phyloP scores from a whole-genome alignment of 73 alveolate species.

The Blepharisma stoltei region DNA sequence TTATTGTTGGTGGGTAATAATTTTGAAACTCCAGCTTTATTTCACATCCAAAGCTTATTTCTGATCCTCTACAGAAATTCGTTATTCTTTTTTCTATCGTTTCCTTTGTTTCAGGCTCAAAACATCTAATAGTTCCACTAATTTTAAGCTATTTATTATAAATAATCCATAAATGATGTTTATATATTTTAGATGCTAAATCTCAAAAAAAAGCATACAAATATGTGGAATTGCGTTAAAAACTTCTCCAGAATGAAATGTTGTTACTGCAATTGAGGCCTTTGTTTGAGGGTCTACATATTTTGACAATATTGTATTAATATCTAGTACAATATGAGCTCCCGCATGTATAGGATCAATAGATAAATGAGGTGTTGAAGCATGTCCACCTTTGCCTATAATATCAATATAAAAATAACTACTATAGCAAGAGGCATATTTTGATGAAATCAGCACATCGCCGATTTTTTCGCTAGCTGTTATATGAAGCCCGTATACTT shows the following conservation, averaged over 20 bases:
- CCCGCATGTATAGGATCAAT: conserved; percentile 35
- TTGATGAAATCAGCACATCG: not conserved
- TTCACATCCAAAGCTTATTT: conserved; percentile 23
- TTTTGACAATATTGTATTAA: conserved; percentile 32
- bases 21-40: conserved; percentile 10
- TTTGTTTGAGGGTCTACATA: conserved; percentile 30
- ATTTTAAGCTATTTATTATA: no score
- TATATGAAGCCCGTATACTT: conserved; percentile 35
- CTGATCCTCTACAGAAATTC: conserved; percentile 30
- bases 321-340: conserved; percentile 15
- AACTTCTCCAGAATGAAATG: conserved; percentile 20
- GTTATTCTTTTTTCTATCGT: conserved; percentile 31
- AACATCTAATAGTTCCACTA: conserved; percentile 31
- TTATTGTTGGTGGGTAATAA: conserved; percentile 23
- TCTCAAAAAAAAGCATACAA: conserved; percentile 22
- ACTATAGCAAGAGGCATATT: conserved; percentile 28
- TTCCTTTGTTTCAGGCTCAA: conserved; percentile 18
- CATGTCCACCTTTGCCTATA: conserved; percentile 45
- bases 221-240: conserved; percentile 22
- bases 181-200: not conserved
- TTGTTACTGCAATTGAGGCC: conserved; percentile 22
- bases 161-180: not conserved
- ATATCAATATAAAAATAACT: conserved; percentile 34
- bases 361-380: conserved; percentile 33
- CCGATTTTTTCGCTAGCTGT: conserved; percentile 19